phyloP scores from a whole-genome alignment of 768 basidiomycete genomes.

The Podaxis pistillaris region DNA sequence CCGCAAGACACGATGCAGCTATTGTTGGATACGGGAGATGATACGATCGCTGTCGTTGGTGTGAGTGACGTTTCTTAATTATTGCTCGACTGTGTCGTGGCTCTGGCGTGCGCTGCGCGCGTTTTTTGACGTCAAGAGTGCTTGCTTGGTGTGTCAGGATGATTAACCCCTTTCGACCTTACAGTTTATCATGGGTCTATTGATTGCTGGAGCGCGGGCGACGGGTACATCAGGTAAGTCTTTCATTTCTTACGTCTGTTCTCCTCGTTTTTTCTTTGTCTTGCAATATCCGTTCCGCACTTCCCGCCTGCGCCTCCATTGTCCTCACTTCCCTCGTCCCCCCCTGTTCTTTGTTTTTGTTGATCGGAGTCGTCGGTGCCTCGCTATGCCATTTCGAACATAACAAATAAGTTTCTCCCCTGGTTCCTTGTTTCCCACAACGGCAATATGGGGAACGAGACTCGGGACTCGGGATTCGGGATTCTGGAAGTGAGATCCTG shows the following conservation, averaged over 20 bases:
- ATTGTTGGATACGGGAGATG: conserved; percentile 69
- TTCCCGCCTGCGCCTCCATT: neutral
- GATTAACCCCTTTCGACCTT: conserved; percentile 20
- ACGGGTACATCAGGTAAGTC: conserved; percentile 67
- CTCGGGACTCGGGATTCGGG: neutral
- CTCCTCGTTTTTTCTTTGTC: conserved; percentile 1
- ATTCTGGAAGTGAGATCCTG: neutral
- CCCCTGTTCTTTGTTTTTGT: neutral
- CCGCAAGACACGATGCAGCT: conserved; percentile 72
- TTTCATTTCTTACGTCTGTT: conserved; percentile 17
- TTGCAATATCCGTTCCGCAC: neutral
- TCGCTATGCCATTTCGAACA: neutral
- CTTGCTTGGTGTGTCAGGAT: neutral
- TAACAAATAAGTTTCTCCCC: neutral
- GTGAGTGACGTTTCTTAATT: conserved; percentile 36
- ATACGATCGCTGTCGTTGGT: conserved; percentile 65
- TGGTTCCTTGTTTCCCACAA: neutral
- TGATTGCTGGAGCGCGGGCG: conserved; percentile 79
- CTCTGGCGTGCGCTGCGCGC: neutral
- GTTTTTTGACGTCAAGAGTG: conserved; percentile 4
- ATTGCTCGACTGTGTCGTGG: conserved; percentile 1
- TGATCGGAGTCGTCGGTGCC: neutral
- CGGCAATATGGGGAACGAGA: neutral
- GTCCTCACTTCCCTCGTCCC: neutral
- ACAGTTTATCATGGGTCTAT: conserved; percentile 79